Evolutionary conservation across 2,329 filamentous ascomycete species (phyloP).

Genomic region (Sphaerulina vaccinii): DNA sequence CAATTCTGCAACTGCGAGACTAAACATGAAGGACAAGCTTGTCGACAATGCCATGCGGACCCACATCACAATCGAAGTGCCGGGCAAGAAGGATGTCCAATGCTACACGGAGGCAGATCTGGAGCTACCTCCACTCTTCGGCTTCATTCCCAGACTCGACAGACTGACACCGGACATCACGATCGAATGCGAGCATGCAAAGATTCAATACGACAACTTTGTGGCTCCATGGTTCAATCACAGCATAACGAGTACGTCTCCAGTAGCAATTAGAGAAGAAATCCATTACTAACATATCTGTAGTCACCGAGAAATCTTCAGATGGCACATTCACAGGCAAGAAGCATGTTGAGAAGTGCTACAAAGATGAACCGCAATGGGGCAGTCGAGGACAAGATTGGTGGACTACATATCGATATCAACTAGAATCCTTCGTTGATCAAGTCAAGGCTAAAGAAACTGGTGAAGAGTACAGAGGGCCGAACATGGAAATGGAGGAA

Average conservation of each 20-base stretch:
- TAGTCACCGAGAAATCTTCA: conserved; percentile 9
- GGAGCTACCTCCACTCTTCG: conserved; percentile 3
- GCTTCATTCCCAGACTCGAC: conserved; percentile 14
- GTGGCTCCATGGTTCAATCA: conserved; percentile 10
- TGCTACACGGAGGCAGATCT: conserved; percentile 12
- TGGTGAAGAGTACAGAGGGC: conserved; percentile 11
- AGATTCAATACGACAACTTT: conserved; percentile 15
- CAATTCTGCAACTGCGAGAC: conserved; percentile 6
- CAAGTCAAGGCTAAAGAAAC: conserved; percentile 31
- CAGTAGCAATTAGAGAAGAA: neutral
- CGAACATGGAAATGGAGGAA: conserved; percentile 37
- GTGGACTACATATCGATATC: conserved; percentile 40
- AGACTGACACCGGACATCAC: neutral
- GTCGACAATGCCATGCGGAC: conserved; percentile 37
- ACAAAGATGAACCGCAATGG: conserved; percentile 18
- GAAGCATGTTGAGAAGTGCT: conserved; percentile 12
- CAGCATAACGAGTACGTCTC: conserved; percentile 11
- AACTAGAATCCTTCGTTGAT: conserved; percentile 41
- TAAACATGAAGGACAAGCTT: neutral
- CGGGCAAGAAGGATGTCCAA: neutral
- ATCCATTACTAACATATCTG: neutral
- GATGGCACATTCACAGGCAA: conserved; percentile 7
- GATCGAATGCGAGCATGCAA: conserved; percentile 18
- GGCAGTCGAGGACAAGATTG: conserved; percentile 26
- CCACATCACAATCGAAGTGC: conserved; percentile 32